Conservation (phyloP, 768 basidiomycete species). For the Strobilomyces confusus region DNA sequence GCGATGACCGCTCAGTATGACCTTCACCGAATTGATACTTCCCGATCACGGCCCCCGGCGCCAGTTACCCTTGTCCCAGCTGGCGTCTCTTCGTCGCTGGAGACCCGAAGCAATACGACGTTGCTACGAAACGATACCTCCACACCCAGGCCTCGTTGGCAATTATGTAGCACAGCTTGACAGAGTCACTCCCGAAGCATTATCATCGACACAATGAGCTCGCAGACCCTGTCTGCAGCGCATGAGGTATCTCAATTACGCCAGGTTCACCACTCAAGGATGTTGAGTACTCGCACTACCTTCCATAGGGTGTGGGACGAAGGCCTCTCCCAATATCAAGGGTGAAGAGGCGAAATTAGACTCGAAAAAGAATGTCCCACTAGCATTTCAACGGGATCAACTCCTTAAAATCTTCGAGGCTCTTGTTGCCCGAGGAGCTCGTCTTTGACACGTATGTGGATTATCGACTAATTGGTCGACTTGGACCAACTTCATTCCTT, state of each 20-base stretch:
- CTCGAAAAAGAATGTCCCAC: slow-evolving; percentile 95
- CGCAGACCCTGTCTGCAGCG: not conserved
- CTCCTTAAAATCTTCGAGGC: slow-evolving; percentile 95
- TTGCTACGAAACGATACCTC: slow-evolving; percentile 2
- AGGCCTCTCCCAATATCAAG: no score
- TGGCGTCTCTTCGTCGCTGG: slow-evolving; percentile 21
- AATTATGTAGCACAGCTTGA: not conserved
- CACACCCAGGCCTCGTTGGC: slow-evolving; percentile 4
- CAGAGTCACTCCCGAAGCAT: slow-evolving; percentile 6
- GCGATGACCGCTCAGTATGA: slow-evolving; percentile 13
- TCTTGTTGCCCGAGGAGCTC: not conserved
- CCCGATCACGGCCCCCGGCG: slow-evolving; percentile 3
- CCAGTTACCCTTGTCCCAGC: not conserved
- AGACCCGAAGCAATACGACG: slow-evolving; percentile 14
- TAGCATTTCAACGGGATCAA: slow-evolving; percentile 95
- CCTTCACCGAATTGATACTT: slow-evolving; percentile 9
- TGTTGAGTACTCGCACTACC: not conserved
- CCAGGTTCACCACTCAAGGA: not conserved
- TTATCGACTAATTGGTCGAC: not conserved
- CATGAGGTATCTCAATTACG: slow-evolving; percentile 18
- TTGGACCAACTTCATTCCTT: slow-evolving; percentile 18
- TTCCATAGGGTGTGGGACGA: slow-evolving; percentile 7
- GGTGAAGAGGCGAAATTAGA: slow-evolving; percentile 97
- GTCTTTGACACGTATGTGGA: slow-evolving; percentile 51
- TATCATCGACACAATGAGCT: slow-evolving; percentile 2